Evolutionary conservation across 805 yeast genomes (phyloP).

Genomic region (Wickerhamomyces pijperi): DNA sequence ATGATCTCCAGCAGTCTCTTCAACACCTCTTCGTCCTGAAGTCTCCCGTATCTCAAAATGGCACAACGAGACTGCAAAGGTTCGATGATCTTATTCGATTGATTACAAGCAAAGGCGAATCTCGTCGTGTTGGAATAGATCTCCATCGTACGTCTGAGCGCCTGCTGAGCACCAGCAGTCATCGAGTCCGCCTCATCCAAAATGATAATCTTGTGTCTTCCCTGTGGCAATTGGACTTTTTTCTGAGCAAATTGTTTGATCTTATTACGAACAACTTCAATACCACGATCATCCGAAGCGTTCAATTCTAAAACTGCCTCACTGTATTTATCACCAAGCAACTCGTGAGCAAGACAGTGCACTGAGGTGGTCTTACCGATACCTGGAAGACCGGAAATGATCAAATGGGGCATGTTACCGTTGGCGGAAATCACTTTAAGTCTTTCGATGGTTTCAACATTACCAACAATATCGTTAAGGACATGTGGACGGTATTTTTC

Average conservation of each 20-base stretch:
- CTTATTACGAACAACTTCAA: constrained; percentile 87
- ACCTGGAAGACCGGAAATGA: constrained; percentile 93
- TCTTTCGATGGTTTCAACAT: constrained; percentile 79
- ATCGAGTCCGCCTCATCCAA: constrained; percentile 93
- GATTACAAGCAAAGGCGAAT: constrained; percentile 98
- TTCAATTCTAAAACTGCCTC: constrained; percentile 89
- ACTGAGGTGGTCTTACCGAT: constrained; percentile 95
- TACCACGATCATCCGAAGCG: constrained; percentile 96
- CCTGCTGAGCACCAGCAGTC: constrained; percentile 97
- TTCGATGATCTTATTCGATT: constrained; percentile 87
- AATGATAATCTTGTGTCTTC: constrained; percentile 86
- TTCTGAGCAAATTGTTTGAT: constrained; percentile 96
- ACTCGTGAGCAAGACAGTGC: constrained; percentile 76
- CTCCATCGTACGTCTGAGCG: constrained; percentile 90
- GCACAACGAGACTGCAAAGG: constrained; percentile 97
- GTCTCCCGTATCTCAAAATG: constrained; percentile 70
- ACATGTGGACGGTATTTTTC: constrained; percentile 85
- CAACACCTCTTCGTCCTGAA: constrained; percentile 78
- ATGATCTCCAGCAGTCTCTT: constrained; percentile 63
- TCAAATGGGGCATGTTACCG: constrained; percentile 96
- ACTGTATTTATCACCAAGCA: constrained; percentile 59
- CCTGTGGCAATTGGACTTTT: constrained; percentile 76
- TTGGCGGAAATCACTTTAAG: constrained; percentile 75
- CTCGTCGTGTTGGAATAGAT: constrained; percentile 90
- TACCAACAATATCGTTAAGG: constrained; percentile 84